Percentiles rank a stretch among this genome's conserved stretches.
Evolutionary conservation across 2,329 filamentous ascomycete genomes (phyloP).

Genomic region (Claviceps citrina): DNA sequence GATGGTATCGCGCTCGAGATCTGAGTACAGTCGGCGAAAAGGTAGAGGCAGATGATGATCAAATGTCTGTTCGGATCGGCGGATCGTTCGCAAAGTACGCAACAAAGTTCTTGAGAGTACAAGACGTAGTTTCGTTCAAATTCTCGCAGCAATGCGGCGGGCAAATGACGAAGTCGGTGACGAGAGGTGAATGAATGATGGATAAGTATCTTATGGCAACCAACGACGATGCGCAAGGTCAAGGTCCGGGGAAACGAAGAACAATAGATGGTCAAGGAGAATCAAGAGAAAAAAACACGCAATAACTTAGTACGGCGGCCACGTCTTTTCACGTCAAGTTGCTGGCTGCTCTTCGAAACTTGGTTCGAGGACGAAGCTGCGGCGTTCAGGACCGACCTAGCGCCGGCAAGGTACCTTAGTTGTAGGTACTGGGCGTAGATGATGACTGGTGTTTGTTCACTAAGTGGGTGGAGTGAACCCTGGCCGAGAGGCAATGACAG

Average conservation of each 20-base stretch:
- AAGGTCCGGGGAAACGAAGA: neutral
- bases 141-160: neutral
- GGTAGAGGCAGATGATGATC: neutral
- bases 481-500: no score
- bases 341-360: neutral
- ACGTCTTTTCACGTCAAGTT: neutral
- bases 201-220: no score
- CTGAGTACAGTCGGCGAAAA: neutral
- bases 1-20: no score
- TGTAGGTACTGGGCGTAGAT: no score
- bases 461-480: no score
- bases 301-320: neutral
- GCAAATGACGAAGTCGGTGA: neutral
- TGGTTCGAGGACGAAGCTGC: neutral
- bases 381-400: neutral
- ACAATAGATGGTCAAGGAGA: neutral
- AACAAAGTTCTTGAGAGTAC: neutral
- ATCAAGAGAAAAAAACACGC: neutral
- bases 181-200: neutral
- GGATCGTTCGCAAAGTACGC: neutral
- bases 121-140: neutral
- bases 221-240: neutral
- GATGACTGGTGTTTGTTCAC: no score
- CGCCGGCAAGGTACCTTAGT: neutral
- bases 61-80: neutral